phyloP scores from a whole-genome alignment of 2,329 filamentous ascomycete genomes.

The Botrytis byssoidea region DNA sequence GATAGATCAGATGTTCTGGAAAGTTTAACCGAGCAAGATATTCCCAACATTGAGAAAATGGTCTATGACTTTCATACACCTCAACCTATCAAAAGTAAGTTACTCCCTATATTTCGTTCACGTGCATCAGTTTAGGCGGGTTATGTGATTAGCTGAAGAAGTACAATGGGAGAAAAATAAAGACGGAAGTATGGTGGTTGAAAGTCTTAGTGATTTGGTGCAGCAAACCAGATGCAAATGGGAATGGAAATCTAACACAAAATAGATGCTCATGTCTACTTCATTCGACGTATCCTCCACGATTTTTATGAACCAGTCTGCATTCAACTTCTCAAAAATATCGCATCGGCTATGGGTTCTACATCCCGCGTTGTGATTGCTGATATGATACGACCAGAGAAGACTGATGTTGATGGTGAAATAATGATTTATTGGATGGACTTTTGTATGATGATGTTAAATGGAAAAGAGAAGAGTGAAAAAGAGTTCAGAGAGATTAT shows the following conservation, averaged over 20 bases:
- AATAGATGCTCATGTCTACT: conserved; percentile 8
- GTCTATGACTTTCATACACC: conserved; percentile 36
- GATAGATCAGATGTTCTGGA: conserved; percentile 34
- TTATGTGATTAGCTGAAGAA: not conserved
- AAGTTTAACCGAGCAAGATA: conserved; percentile 27
- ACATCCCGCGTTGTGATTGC: not conserved
- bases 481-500: not conserved
- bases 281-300: conserved; percentile 3
- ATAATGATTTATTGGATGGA: not conserved
- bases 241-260: not conserved
- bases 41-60: conserved; percentile 35
- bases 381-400: not conserved
- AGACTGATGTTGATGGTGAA: not conserved
- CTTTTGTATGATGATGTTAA: not conserved
- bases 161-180: not conserved
- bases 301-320: not conserved
- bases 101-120: not conserved
- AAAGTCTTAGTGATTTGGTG: not conserved
- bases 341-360: not conserved
- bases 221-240: not conserved
- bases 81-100: conserved; percentile 35
- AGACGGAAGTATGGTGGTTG: not conserved
- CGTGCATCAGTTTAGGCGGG: not conserved
- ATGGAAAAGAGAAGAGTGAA: not conserved
- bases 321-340: not conserved